A percentile compares a stretch with the other conserved stretches of the same genome.
Conservation (phyloP, 2,329 filamentous ascomycete species). For the Samsoniella hepiali region DNA sequence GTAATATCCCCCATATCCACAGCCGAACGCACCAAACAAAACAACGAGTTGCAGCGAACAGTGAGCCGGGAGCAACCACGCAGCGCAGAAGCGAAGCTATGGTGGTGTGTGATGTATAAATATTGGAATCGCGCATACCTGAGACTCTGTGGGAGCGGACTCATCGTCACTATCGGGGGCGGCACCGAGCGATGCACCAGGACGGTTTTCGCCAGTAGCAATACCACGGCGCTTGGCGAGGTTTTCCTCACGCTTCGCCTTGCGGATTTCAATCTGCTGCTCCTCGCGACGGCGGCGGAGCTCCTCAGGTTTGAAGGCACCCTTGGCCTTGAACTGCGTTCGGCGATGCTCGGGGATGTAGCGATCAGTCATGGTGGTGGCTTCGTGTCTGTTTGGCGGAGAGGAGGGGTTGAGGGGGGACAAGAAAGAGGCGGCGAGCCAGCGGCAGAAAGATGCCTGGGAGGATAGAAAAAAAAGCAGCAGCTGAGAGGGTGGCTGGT, state of each 20-base stretch:
- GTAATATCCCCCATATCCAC: slow-evolving; percentile 14
- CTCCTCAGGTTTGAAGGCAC: slow-evolving; percentile 98
- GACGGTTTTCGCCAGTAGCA: slow-evolving; percentile 72
- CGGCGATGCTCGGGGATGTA: slow-evolving; percentile 99
- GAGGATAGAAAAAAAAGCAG: neutral
- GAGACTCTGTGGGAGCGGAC: slow-evolving; percentile 86
- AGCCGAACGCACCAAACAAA: slow-evolving; percentile 17
- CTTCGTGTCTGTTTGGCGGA: slow-evolving; percentile 26
- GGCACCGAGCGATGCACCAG: slow-evolving; percentile 78
- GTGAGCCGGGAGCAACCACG: slow-evolving; percentile 11
- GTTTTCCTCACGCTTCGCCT: slow-evolving; percentile 98
- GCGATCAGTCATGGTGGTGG: slow-evolving; percentile 84
- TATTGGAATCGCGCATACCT: slow-evolving; percentile 59
- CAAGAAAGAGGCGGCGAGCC: slow-evolving; percentile 17
- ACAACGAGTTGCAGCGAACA: slow-evolving; percentile 4
- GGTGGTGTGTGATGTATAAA: slow-evolving; percentile 15
- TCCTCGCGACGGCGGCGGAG: slow-evolving; percentile 97
- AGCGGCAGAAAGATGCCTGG: neutral
- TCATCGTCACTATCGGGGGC: slow-evolving; percentile 98
- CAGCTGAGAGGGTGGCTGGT: neutral
- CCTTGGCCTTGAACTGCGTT: slow-evolving; percentile 99
- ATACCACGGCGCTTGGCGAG: slow-evolving; percentile 97
- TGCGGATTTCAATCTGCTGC: slow-evolving; percentile 98
- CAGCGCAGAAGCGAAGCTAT: neutral
- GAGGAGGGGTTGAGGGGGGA: slow-evolving; percentile 21